Percentiles rank a stretch among this genome's conserved stretches.
phyloP scores from a whole-genome alignment of 805 yeast species.

The Wickerhamiella kurtzmanii region DNA sequence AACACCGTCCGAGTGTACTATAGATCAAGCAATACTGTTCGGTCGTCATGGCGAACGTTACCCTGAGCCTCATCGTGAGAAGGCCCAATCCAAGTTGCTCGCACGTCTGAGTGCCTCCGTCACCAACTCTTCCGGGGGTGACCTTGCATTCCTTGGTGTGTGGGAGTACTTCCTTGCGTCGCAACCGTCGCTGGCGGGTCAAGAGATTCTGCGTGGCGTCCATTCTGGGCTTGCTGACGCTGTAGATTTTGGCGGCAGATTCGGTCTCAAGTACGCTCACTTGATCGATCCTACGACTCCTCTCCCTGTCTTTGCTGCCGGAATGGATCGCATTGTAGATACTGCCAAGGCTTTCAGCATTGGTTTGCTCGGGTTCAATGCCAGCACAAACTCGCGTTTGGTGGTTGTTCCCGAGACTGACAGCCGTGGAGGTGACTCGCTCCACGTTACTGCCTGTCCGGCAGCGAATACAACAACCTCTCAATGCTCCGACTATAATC shows the following conservation, averaged over 20 bases:
- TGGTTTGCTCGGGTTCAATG: slow-evolving; percentile 41
- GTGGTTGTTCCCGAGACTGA: slow-evolving; percentile 35
- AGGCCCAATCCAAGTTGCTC: slow-evolving; percentile 1
- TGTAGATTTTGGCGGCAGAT: slow-evolving; percentile 32
- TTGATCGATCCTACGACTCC: slow-evolving; percentile 27
- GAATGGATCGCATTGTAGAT: slow-evolving; percentile 27
- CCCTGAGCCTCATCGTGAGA: slow-evolving; percentile 20
- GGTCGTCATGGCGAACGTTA: slow-evolving; percentile 43
- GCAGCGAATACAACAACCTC: slow-evolving; percentile 2
- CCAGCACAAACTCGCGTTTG: slow-evolving; percentile 27
- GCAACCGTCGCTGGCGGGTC: slow-evolving; percentile 33
- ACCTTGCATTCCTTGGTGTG: slow-evolving; percentile 31
- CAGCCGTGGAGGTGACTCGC: slow-evolving; percentile 42
- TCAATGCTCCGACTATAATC: neutral
- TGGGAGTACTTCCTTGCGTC: slow-evolving; percentile 21
- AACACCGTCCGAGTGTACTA: slow-evolving; percentile 32
- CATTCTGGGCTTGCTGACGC: slow-evolving; percentile 37
- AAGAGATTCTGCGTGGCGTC: slow-evolving; percentile 17
- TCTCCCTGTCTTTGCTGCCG: slow-evolving; percentile 30
- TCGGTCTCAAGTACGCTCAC: slow-evolving; percentile 31
- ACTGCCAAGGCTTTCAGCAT: slow-evolving; percentile 42
- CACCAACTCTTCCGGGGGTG: slow-evolving; percentile 34
- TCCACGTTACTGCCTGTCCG: slow-evolving; percentile 32
- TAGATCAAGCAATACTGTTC: slow-evolving; percentile 37
- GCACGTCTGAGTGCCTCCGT: slow-evolving; percentile 18